These are phyloP conservation scores for Forsythia suspensa DNA, from an alignment of 257 asterid species.

Conservation along the genomic window DNA sequence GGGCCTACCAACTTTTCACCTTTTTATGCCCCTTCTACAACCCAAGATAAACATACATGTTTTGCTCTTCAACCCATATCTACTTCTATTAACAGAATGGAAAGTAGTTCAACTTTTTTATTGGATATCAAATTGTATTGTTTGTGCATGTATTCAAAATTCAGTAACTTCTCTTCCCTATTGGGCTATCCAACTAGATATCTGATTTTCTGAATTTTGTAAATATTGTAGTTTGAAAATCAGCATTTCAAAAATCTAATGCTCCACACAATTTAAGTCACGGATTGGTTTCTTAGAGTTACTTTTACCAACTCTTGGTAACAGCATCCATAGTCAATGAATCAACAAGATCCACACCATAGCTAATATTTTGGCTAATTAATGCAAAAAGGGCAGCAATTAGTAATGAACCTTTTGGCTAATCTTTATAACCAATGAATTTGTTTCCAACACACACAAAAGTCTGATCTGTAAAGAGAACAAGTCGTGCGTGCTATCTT, in stretches of 20 bases:
- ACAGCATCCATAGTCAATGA: constrained; percentile 9
- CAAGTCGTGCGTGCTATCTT: constrained; percentile 38
- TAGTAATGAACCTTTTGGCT: constrained; percentile 48
- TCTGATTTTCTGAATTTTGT: constrained; percentile 15
- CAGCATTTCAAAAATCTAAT: not conserved
- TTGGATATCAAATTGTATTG: not conserved
- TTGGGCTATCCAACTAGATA: constrained; percentile 1
- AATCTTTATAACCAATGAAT: constrained; percentile 58
- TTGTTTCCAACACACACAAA: constrained; percentile 36
- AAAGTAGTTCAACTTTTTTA: not conserved
- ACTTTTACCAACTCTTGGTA: not conserved
- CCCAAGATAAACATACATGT: not conserved
- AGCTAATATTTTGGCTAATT: constrained; percentile 1
- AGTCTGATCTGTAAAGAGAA: constrained; percentile 63
- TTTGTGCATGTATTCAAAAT: constrained; percentile 1
- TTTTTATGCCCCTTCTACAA: not conserved
- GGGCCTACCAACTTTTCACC: not conserved
- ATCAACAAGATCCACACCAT: constrained; percentile 11
- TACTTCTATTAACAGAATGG: constrained; percentile 9
- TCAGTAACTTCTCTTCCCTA: constrained; percentile 1
- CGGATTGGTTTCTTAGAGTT: not conserved
- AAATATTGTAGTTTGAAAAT: not conserved
- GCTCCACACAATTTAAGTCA: not conserved
- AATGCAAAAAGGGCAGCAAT: constrained; percentile 2
- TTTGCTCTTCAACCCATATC: not conserved